Conservation (phyloP, 768 basidiomycete species). For the Suillus decipiens region DNA sequence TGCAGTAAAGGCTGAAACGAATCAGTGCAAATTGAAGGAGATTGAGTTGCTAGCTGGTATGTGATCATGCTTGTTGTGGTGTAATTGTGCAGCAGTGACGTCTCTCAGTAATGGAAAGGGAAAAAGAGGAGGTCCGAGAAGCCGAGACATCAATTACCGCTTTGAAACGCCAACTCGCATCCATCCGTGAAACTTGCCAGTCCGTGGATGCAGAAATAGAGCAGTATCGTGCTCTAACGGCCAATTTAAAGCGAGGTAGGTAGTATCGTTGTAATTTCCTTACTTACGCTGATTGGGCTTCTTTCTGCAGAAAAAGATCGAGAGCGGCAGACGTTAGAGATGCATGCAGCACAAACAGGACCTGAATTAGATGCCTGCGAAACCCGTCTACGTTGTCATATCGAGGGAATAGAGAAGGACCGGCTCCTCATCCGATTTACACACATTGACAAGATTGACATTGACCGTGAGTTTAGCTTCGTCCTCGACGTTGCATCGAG, state of each 20-base stretch:
- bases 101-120: slow-evolving; percentile 57
- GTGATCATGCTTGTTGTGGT: slow-evolving; percentile 23
- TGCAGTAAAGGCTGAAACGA: slow-evolving; percentile 67
- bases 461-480: slow-evolving; percentile 66
- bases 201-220: slow-evolving; percentile 71
- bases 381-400: slow-evolving; percentile 55
- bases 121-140: slow-evolving; percentile 74
- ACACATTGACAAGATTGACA: slow-evolving; percentile 58
- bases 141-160: slow-evolving; percentile 60
- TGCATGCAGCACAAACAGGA: slow-evolving; percentile 50
- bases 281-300: neutral
- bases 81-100: neutral
- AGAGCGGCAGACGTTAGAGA: slow-evolving; percentile 58
- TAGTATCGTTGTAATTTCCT: slow-evolving; percentile 7
- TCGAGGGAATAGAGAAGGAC: slow-evolving; percentile 81
- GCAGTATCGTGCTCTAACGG: slow-evolving; percentile 62
- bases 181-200: slow-evolving; percentile 58
- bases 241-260: slow-evolving; percentile 66
- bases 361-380: slow-evolving; percentile 63
- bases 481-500: slow-evolving; percentile 71
- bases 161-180: slow-evolving; percentile 65
- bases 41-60: slow-evolving; percentile 78
- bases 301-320: slow-evolving; percentile 58
- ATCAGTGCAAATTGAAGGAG: slow-evolving; percentile 75
- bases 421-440: slow-evolving; percentile 75